Base-by-base conservation (phyloP, 2,329 filamentous ascomycete genomes). In the Colletotrichum noveboracense region DNA sequence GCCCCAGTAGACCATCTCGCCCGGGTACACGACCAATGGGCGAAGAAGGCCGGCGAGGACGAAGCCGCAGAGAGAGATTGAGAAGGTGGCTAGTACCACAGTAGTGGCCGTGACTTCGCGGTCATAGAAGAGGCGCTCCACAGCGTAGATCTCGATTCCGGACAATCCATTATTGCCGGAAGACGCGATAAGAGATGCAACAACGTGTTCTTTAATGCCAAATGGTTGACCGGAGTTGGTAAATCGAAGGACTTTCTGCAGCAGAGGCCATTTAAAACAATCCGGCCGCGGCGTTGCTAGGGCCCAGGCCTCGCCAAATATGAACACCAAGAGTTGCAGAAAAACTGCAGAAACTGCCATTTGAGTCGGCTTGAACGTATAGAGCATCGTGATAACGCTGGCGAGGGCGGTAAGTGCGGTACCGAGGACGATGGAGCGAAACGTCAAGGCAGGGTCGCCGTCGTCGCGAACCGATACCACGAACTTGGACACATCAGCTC, bases 1-100 rank as follows among this genome's bases (percentile, higher is more conserved):
- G 0, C 77, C 77, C 82, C 81, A 83, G 69, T 82, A 83, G 0
- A 83, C 82, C 80, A 83, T 83, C 64, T 84, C 81, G 12, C 79
- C 78, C 6, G 81, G 82, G 30, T 83, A 82, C 16, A 83, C 81
- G 21, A 83, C 82, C 7, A 83, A 48, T 0, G 82, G 80, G 1
- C 81, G 79, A 3, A 83, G 43, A 0, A 82, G 30, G 7, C 81
- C 81, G 1, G 80, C 81, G 12, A 83, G 56, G 6, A 81, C 80
- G 56, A 82, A 82, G 4, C 82, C 82, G 43, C 79, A 82, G 9
- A 83, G 78, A 1, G 80, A 79, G 6, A 80, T 80, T 1, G 81
- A 82, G n/a, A 81, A 81, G 13, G 79, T 81, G 8, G 78, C 76
- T 6, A 82, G 76, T 6, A 83, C 74, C 0, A 79, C 82, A 2